Evolutionary conservation across 75 land plant genomes (phyloP).

Genomic region (Azolla pinnata): DNA sequence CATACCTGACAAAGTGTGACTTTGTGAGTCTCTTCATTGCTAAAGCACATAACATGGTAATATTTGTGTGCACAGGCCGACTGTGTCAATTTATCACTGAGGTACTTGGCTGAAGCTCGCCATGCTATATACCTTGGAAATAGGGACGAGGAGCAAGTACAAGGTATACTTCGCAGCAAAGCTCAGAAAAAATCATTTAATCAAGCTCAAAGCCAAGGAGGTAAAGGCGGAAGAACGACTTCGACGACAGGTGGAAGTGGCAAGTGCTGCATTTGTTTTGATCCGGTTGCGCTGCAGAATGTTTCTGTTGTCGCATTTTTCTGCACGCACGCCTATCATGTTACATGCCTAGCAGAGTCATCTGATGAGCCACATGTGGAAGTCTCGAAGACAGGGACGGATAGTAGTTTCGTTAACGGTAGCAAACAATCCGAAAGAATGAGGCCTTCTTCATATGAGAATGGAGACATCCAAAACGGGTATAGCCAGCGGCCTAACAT

Average conservation of each 20-base stretch:
- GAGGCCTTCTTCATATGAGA: slow-evolving; percentile 23
- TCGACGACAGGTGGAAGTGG: slow-evolving; percentile 62
- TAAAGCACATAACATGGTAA: too few species aligned
- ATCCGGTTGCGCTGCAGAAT: slow-evolving; percentile 69
- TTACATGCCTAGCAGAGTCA: slow-evolving; percentile 58
- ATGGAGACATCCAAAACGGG: slow-evolving; percentile 24
- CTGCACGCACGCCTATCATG: slow-evolving; percentile 90
- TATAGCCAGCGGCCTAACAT: slow-evolving; percentile 33
- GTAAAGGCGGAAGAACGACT: slow-evolving; percentile 23
- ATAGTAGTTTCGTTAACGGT: slow-evolving; percentile 4
- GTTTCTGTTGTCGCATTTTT: slow-evolving; percentile 84
- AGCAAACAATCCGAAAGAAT: slow-evolving; percentile 10
- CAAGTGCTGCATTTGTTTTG: slow-evolving; percentile 87
- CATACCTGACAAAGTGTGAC: neutral
- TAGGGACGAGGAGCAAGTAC: slow-evolving; percentile 39
- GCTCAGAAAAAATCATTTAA: slow-evolving; percentile 6
- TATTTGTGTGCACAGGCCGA: slow-evolving; percentile 54
- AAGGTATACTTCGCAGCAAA: slow-evolving; percentile 14
- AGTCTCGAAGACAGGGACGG: neutral
- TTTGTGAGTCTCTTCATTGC: too few species aligned
- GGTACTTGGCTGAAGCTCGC: slow-evolving; percentile 74
- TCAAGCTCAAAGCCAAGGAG: slow-evolving; percentile 3
- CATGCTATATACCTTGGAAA: slow-evolving; percentile 71
- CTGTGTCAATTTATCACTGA: slow-evolving; percentile 72
- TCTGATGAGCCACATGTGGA: slow-evolving; percentile 12